Percentiles rank a stretch among this genome's conserved stretches.
Conservation (phyloP, 345 rosid species). For the Arabidopsis arenosa region DNA sequence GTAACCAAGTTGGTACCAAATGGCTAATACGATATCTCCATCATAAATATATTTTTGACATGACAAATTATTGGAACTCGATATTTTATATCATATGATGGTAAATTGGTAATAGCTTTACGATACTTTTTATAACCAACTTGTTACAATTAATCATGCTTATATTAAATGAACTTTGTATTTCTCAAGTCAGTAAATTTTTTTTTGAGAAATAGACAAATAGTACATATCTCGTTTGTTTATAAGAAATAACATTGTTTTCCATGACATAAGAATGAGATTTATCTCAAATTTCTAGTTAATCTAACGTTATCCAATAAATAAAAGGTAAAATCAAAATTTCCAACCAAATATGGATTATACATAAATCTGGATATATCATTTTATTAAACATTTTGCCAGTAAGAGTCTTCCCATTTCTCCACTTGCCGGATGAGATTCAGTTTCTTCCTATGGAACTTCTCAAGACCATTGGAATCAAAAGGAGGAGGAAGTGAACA, state of each 20-base stretch:
- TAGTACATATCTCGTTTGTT: neutral
- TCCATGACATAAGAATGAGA: neutral
- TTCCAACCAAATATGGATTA: neutral
- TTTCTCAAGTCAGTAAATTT: neutral
- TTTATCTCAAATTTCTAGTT: neutral
- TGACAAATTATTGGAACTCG: constrained; percentile 20
- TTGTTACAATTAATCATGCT: neutral
- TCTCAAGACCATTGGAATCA: constrained; percentile 44
- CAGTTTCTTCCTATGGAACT: constrained; percentile 45
- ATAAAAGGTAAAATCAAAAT: neutral
- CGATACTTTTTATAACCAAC: neutral
- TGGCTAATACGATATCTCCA: constrained; percentile 17
- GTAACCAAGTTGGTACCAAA: constrained; percentile 39
- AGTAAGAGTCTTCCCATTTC: constrained; percentile 64
- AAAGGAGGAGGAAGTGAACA: constrained; percentile 69
- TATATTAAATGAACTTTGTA: neutral
- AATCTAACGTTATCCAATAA: neutral
- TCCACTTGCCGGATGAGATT: constrained; percentile 55
- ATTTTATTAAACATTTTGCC: constrained; percentile 40
- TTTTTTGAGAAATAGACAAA: too few species aligned
- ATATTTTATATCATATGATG: constrained; percentile 1
- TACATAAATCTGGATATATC: neutral
- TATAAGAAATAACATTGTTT: neutral
- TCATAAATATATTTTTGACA: constrained; percentile 4
- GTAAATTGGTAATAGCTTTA: constrained; percentile 1